Evolutionary conservation across 805 yeast species (phyloP).

Genomic region (Zygoascus tannicola): DNA sequence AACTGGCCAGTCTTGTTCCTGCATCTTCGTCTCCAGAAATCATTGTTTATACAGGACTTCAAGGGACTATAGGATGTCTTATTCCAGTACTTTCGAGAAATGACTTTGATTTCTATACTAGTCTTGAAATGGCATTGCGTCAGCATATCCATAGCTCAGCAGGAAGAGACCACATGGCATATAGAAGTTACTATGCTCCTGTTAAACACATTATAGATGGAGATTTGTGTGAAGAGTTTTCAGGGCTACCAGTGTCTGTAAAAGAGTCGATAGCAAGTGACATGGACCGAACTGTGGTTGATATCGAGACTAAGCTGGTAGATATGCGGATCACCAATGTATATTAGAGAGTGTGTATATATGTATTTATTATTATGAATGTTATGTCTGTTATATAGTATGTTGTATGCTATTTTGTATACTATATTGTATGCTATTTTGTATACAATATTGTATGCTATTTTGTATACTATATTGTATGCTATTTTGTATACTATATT

Average conservation of each 20-base stretch:
- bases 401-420: no score
- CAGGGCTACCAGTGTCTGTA: conserved; percentile 16
- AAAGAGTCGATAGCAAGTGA: conserved; percentile 24
- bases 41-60: conserved; percentile 63
- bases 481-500: no score
- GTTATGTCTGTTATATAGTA: neutral
- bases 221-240: conserved; percentile 62
- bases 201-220: conserved; percentile 75
- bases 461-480: no score
- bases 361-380: neutral
- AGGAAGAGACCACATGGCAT: conserved; percentile 60
- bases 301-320: conserved; percentile 24
- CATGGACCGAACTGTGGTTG: conserved; percentile 25
- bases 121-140: conserved; percentile 39
- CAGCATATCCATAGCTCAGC: conserved; percentile 26
- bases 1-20: conserved; percentile 39
- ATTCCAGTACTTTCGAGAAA: conserved; percentile 54
- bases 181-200: conserved; percentile 76
- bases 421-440: no score
- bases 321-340: conserved; percentile 24
- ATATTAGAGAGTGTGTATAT: no score
- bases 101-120: conserved; percentile 52
- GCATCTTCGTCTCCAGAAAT: conserved; percentile 34
- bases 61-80: conserved; percentile 71
- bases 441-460: no score